Evolutionary conservation across 1,139 yeast genomes (phyloP).

Genomic region (Trichomonascaceae sp.): DNA sequence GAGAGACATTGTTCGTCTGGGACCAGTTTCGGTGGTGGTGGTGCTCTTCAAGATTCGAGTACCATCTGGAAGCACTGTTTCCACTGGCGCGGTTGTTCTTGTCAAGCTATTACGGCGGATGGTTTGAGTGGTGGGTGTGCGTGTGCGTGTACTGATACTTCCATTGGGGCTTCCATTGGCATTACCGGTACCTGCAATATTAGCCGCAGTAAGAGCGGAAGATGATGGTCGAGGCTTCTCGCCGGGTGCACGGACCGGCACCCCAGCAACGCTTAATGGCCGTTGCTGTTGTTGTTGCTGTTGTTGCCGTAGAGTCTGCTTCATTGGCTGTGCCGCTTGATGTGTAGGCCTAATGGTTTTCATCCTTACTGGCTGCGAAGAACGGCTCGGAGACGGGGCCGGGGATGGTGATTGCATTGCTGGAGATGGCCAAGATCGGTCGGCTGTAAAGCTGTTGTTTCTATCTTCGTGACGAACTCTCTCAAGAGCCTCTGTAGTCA

Average conservation of each 20-base stretch:
- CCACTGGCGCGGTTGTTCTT: constrained; percentile 2
- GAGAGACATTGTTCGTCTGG: constrained; percentile 26
- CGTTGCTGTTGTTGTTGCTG: too few relatives aligned
- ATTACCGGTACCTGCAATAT: too few relatives aligned
- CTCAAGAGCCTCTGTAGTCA: constrained; percentile 16
- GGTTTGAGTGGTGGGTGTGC: constrained; percentile 1
- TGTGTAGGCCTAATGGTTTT: not conserved
- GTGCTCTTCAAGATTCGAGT: constrained; percentile 4
- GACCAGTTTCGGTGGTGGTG: constrained; percentile 9
- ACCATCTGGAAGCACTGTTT: not conserved
- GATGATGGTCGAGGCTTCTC: too few relatives aligned
- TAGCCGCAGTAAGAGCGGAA: too few relatives aligned
- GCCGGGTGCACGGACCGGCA: too few relatives aligned
- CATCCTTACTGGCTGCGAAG: not conserved
- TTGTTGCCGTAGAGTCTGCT: too few relatives aligned
- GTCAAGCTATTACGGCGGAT: constrained; percentile 1
- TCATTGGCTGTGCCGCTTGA: not conserved
- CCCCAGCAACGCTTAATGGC: too few relatives aligned
- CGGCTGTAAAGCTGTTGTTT: not conserved
- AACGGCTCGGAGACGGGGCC: not conserved
- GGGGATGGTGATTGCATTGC: constrained; percentile 1
- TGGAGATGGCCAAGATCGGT: not conserved
- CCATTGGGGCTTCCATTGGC: not conserved
- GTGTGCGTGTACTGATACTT: constrained; percentile 1
- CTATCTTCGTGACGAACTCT: not conserved